Percentiles rank a stretch among this genome's conserved stretches.
Evolutionary conservation across 2,329 filamentous ascomycete species (phyloP).

Genomic region (Neodidymelliopsis sp.): DNA sequence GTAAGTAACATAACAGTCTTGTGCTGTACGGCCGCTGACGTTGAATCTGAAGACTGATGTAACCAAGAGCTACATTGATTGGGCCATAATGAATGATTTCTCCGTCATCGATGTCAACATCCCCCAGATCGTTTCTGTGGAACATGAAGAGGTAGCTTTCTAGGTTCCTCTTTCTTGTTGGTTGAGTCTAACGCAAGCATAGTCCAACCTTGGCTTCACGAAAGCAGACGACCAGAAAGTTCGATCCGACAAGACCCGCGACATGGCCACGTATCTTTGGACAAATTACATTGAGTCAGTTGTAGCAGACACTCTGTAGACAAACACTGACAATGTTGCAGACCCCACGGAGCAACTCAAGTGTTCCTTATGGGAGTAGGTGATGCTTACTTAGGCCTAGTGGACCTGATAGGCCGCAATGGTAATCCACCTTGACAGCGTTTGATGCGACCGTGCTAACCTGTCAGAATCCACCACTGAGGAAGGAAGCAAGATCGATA

Average conservation of each 20-base stretch:
- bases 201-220: constrained; percentile 42
- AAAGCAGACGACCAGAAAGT: constrained; percentile 57
- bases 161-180: too few relatives aligned
- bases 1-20: constrained; percentile 63
- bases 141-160: constrained; percentile 59
- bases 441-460: not conserved
- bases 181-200: constrained; percentile 8
- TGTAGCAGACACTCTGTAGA: not conserved
- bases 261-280: constrained; percentile 88
- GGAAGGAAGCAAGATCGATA: constrained; percentile 59
- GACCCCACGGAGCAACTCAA: constrained; percentile 69
- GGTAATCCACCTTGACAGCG: constrained; percentile 57
- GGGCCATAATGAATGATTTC: constrained; percentile 79
- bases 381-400: constrained; percentile 84
- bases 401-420: constrained; percentile 79
- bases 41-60: constrained; percentile 73
- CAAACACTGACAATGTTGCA: constrained; percentile 24
- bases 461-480: constrained; percentile 13
- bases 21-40: constrained; percentile 53
- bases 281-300: constrained; percentile 88
- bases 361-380: constrained; percentile 89
- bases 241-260: constrained; percentile 61
- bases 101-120: constrained; percentile 92
- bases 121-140: constrained; percentile 74
- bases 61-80: constrained; percentile 81